Base-by-base conservation (phyloP, 2,329 filamentous ascomycete genomes). In the Alternaria sp. region DNA sequence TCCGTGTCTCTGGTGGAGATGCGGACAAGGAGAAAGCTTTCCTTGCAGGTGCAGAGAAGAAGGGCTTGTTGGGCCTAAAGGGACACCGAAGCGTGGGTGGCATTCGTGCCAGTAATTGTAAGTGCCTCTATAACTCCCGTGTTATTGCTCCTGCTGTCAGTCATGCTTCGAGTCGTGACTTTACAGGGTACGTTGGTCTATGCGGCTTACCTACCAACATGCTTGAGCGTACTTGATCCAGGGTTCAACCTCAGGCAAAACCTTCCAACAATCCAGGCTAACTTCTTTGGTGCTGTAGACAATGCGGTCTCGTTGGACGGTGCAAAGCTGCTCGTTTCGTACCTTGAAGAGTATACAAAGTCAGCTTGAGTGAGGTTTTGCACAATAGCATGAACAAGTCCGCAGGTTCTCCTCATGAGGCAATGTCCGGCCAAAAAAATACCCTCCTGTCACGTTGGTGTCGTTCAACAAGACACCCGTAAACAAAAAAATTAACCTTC, bases 1-100 rank as follows among this genome's bases (percentile, higher is more conserved):
- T 97, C 84, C 83, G 93, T 14, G 84, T 96, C 17, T 82, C 82
- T 46, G 85, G 83, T 42, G 86, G 88, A 40, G 81, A 87, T 58
- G 87, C 88, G 51, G 88, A 85, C 11, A 84, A 88, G 23, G 93
- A 98, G 77, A 91, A 92, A 78, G 83, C 83, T 0, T 98, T 98
- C 80, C 77, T 98, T 44, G 85, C 88, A 60, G 87, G 90, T 46
- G 89, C 88, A 1, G 86, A 89, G 59, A 85, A 85, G 60, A 82
- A 82, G 52, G 87, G 90, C 0, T 81, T 97, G 24, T 86, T 88
- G 26, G 94, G 93, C 0, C 81, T 97, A 41, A 97, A 96, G 81
- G 94, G 94, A 0, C 94, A 98, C 77, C 85, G 94, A 61, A 90
- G 86, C 59, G 89, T 98, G 2, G 91, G 92, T 14, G 93, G 93